Evolutionary conservation across 768 basidiomycete species (phyloP).

Genomic region (Podaxis sp.): DNA sequence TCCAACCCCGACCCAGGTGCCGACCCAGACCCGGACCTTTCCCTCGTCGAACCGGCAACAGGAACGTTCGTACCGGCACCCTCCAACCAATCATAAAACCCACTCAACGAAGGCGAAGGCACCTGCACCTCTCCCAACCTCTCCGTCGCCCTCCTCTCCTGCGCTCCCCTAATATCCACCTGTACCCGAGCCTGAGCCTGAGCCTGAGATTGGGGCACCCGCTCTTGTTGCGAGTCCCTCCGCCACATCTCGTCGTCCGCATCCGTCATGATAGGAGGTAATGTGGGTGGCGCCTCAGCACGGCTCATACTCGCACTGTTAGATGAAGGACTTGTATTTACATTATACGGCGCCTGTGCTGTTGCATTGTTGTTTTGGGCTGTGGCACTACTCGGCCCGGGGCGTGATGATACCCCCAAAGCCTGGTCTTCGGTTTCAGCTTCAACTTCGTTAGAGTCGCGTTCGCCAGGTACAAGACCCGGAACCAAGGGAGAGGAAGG

Average conservation of each 20-base stretch:
- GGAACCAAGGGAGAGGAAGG: conserved; percentile 14
- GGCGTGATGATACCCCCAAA: background rate
- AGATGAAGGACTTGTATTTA: background rate
- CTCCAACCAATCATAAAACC: conserved; percentile 15
- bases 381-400: background rate
- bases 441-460: background rate
- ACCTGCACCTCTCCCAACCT: conserved; percentile 2
- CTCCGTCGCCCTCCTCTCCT: background rate
- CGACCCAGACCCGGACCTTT: background rate
- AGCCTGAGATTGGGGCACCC: background rate
- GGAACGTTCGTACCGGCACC: conserved; percentile 2
- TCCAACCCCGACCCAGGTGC: background rate
- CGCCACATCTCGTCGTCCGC: background rate
- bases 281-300: background rate
- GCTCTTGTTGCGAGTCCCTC: background rate
- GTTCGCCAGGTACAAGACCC: background rate
- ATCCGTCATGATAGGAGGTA: conserved; percentile 12
- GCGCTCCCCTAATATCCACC: background rate
- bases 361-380: background rate
- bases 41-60: background rate
- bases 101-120: conserved; percentile 14
- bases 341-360: background rate
- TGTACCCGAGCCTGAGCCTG: background rate
- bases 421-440: background rate
- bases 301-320: background rate